phyloP scores from a whole-genome alignment of 805 yeast species.

The Candida succiphila region DNA sequence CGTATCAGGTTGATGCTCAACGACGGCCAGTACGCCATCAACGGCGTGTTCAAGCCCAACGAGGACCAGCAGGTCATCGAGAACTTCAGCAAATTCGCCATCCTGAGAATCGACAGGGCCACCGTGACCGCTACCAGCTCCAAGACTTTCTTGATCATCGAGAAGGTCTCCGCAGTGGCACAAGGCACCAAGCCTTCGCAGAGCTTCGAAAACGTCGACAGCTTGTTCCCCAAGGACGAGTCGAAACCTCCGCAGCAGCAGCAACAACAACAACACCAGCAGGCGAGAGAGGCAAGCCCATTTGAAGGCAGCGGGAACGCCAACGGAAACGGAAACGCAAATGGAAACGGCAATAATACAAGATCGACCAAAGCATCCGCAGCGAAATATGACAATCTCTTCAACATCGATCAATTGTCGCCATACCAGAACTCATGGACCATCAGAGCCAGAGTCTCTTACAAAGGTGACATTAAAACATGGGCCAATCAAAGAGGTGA shows the following conservation, averaged over 20 bases:
- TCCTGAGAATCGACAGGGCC: slow-evolving; percentile 13
- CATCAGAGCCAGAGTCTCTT: slow-evolving; percentile 84
- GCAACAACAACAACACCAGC: background rate
- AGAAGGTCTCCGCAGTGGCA: slow-evolving; percentile 19
- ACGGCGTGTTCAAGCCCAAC: slow-evolving; percentile 41
- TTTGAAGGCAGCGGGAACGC: slow-evolving; percentile 1
- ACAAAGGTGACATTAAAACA: slow-evolving; percentile 77
- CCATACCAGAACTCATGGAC: slow-evolving; percentile 91
- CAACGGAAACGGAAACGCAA: background rate
- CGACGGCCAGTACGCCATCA: slow-evolving; percentile 41
- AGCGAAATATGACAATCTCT: slow-evolving; percentile 30
- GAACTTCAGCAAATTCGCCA: slow-evolving; percentile 15
- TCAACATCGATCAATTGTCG: slow-evolving; percentile 78
- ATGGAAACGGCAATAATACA: background rate
- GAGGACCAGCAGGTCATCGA: slow-evolving; percentile 16
- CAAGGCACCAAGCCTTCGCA: slow-evolving; percentile 23
- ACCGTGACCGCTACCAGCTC: slow-evolving; percentile 16
- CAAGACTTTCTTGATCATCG: slow-evolving; percentile 19
- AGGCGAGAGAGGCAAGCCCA: background rate
- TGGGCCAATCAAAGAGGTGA: slow-evolving; percentile 84
- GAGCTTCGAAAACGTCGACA: slow-evolving; percentile 29
- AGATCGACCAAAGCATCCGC: slow-evolving; percentile 7
- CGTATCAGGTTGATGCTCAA: slow-evolving; percentile 36
- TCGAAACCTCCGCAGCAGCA: background rate
- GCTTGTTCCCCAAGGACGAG: too few relatives aligned